phyloP scores from a whole-genome alignment of 768 basidiomycete species.

The Tephrocybe sp. region DNA sequence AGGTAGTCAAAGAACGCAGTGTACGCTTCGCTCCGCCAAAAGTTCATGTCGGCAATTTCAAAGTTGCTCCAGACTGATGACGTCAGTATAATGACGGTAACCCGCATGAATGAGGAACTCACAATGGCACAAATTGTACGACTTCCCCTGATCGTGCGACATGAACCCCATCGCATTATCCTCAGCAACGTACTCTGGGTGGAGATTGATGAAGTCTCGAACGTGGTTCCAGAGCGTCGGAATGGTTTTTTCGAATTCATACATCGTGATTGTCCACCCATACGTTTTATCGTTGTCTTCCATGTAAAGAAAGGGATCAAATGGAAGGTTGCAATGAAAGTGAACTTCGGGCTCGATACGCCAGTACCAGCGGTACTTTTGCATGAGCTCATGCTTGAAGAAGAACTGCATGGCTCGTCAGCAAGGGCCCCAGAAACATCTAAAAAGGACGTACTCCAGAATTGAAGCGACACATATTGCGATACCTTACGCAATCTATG shows the following conservation, averaged over 20 bases:
- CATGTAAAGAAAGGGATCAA: constrained; percentile 76
- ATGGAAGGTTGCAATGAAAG: constrained; percentile 69
- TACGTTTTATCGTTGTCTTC: constrained; percentile 69
- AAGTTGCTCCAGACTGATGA: constrained; percentile 67
- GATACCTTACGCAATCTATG: constrained; percentile 45
- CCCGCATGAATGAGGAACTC: too few species aligned
- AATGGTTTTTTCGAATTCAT: constrained; percentile 77
- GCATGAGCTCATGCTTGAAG: constrained; percentile 66
- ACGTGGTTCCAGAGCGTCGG: constrained; percentile 73
- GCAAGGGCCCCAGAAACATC: not conserved
- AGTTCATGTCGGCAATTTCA: constrained; percentile 68
- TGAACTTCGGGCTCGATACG: constrained; percentile 60
- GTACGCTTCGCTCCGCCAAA: constrained; percentile 66
- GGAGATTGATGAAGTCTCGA: constrained; percentile 56
- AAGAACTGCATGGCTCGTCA: constrained; percentile 48
- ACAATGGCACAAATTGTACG: constrained; percentile 72
- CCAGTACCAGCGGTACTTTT: constrained; percentile 79
- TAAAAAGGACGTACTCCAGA: constrained; percentile 47
- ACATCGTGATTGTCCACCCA: constrained; percentile 73
- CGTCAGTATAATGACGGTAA: not conserved
- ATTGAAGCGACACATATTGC: constrained; percentile 78
- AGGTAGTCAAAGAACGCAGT: constrained; percentile 62
- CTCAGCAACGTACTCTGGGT: constrained; percentile 54
- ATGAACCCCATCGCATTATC: constrained; percentile 66
- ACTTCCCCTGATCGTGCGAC: constrained; percentile 46